Base-by-base conservation (phyloP, 2,329 filamentous ascomycete species). In the Incumbomyces lentus region DNA sequence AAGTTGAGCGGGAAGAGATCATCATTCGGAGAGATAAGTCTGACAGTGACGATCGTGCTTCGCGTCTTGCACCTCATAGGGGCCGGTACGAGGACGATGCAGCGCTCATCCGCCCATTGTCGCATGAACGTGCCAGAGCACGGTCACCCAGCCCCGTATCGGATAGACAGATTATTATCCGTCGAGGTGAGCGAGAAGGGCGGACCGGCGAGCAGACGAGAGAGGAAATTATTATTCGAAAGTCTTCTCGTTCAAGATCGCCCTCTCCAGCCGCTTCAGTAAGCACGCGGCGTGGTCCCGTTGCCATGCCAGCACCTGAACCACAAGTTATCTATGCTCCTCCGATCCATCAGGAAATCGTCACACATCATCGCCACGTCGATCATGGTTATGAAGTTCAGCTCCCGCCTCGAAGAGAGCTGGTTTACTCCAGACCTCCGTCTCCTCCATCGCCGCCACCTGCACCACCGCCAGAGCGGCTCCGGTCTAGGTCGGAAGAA, bases 311-410 rank as follows among this genome's bases (percentile, higher is more conserved):
- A 3, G 74, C 76, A 16, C 22, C 68, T 7, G 72, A 75, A 37
- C 79, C 78, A 26, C 74, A 75, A 52, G 73, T 84, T 37, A 81
- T 92, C 57, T 76, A 79, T 35, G 81, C 82, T 16, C 87, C 87
- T 30, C 84, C 82, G 1, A 86, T 94, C 56, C 85, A 90, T 64
- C 80, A 90, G 59, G 86, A 95, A 61, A 81, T 94, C 49, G 89
- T 93, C 54, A 93, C 86, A 0, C 86, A 92, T 65, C 90, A 92
- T 62, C 77, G 82, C 48, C 84, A 90, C 60, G 83, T 93, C 56
- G 85, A 94, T 60, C 86, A 94, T 66, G 88, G 85, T 86, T 57
- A 52, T 38, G 55, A 57, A 41, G 46, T 57, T 16, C 34, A 46
- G 5, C 47, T 54, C 32, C 46, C 51, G 12, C 46, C 55, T 71